phyloP scores from a whole-genome alignment of 208 protist species.

The Naegleria fowleri region DNA sequence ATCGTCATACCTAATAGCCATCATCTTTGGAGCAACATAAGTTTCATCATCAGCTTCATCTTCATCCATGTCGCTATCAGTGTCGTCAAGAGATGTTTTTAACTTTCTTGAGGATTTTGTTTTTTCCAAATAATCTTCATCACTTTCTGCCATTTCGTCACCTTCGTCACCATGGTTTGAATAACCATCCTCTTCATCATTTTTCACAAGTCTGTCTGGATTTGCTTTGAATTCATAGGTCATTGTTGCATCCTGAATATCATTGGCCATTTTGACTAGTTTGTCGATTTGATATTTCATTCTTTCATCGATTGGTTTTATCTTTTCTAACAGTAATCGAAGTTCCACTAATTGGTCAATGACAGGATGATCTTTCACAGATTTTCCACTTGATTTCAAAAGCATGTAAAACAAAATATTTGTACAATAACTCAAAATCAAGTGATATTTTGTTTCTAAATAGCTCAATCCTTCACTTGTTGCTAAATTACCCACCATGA shows the following conservation, averaged over 20 bases:
- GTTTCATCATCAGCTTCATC: neutral
- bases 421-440: constrained; percentile 22
- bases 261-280: neutral
- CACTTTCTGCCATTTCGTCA: constrained; percentile 1
- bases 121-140: neutral
- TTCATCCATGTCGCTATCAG: neutral
- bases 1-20: constrained; percentile 10
- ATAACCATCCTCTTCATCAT: neutral
- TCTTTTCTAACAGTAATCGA: constrained; percentile 19
- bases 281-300: constrained; percentile 20
- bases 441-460: constrained; percentile 22
- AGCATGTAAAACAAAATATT: constrained; percentile 24
- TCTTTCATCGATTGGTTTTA: constrained; percentile 25
- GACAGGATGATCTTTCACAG: constrained; percentile 29
- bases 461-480: constrained; percentile 20
- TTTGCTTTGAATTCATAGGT: neutral
- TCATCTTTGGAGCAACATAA: constrained; percentile 15
- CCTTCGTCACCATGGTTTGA: neutral
- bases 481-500: neutral
- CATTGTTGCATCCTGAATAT: neutral
- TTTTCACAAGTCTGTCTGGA: neutral
- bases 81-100: neutral
- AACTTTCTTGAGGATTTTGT: neutral
- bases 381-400: constrained; percentile 27
- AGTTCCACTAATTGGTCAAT: constrained; percentile 19